Percentiles rank a stretch among this genome's conserved stretches.
These are phyloP conservation scores for Zygosaccharomyces pseudobailii DNA, from an alignment of 1,139 yeast genomes.

Conservation along the genomic window DNA sequence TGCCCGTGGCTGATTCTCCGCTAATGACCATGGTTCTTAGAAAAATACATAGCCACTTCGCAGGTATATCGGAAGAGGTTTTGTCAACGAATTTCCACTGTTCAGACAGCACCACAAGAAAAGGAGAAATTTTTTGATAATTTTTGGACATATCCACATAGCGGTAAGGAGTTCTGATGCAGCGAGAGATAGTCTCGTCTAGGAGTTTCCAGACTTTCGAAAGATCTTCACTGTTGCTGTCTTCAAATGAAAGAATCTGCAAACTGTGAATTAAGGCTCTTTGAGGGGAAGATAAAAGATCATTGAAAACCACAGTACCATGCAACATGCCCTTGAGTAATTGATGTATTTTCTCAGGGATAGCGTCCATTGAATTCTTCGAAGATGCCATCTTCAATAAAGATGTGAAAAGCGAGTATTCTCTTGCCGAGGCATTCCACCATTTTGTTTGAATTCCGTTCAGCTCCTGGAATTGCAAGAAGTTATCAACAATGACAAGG, in stretches of 20 bases:
- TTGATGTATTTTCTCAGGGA: conserved; percentile 36
- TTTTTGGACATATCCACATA: conserved; percentile 63
- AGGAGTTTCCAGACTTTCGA: conserved; percentile 52
- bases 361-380: conserved; percentile 32
- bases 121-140: conserved; percentile 52
- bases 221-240: conserved; percentile 14
- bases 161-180: conserved; percentile 72
- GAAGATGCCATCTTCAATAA: conserved; percentile 47
- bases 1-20: conserved; percentile 49
- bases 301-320: conserved; percentile 49
- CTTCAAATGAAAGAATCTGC: conserved; percentile 18
- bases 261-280: conserved; percentile 42
- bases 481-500: conserved; percentile 48
- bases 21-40: conserved; percentile 42
- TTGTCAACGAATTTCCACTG: conserved; percentile 61
- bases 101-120: conserved; percentile 62
- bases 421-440: conserved; percentile 49
- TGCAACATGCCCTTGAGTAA: conserved; percentile 40
- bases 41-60: conserved; percentile 51
- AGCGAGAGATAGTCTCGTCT: conserved; percentile 70
- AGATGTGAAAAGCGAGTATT: conserved; percentile 55
- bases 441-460: conserved; percentile 48
- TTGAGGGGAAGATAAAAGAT: conserved; percentile 43
- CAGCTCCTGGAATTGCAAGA: conserved; percentile 38
- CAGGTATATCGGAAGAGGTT: conserved; percentile 25